Conservation (phyloP, 768 basidiomycete species). For the Tricholoma bakamatsutake region DNA sequence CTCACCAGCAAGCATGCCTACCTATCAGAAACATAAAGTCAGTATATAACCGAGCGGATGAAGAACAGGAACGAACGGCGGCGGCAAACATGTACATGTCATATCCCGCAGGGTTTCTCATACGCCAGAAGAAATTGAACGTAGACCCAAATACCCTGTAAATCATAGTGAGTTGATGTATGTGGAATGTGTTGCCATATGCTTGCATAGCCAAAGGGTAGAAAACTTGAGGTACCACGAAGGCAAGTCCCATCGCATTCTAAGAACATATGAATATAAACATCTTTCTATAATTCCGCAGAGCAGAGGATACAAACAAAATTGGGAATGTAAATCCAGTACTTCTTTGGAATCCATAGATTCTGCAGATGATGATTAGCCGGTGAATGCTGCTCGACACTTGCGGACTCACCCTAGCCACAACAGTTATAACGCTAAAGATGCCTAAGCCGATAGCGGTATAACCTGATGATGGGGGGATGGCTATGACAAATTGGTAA, state of each 20-base stretch:
- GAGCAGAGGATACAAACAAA: conserved; percentile 25
- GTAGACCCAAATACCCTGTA: conserved; percentile 36
- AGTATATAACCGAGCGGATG: neutral
- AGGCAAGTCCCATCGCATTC: conserved; percentile 48
- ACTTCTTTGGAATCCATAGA: conserved; percentile 42
- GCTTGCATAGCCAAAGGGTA: conserved; percentile 44
- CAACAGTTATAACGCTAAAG: conserved; percentile 35
- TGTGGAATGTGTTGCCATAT: neutral
- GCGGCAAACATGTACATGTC: conserved; percentile 58
- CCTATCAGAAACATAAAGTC: conserved; percentile 12
- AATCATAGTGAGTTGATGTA: neutral
- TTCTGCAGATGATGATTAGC: conserved; percentile 17
- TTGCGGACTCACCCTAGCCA: conserved; percentile 29
- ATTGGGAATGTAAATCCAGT: conserved; percentile 46
- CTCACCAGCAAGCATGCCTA: conserved; percentile 52
- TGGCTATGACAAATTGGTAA: conserved; percentile 23
- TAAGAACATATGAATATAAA: conserved; percentile 7
- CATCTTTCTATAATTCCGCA: neutral
- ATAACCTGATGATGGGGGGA: conserved; percentile 51
- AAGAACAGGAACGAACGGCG: conserved; percentile 25
- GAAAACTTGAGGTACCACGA: conserved; percentile 46
- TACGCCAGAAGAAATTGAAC: conserved; percentile 44
- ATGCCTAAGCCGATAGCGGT: conserved; percentile 51
- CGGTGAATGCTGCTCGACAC: neutral
- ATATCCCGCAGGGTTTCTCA: conserved; percentile 34